Base-by-base conservation (phyloP, 768 basidiomycete species). In the Mycena olivaceomarginata region DNA sequence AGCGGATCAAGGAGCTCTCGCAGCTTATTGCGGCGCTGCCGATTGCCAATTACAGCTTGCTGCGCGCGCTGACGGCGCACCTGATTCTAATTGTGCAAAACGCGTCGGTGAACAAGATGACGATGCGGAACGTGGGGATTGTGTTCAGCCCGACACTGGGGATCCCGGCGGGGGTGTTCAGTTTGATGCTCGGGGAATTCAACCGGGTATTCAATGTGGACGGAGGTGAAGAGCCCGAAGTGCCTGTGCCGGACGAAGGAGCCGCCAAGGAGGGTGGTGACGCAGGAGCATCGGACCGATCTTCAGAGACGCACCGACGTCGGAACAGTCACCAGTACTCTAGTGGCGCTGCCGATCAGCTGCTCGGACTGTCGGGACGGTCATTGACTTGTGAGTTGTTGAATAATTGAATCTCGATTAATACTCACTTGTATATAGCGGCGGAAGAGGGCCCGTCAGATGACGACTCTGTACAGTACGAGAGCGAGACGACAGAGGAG, bases 61-160 rank as follows among this genome's bases (percentile, higher is more conserved):
- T 99, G 74, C 95, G 98, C 48, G 98, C 98, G 18, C 90, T 99
- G 72, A 98, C 95, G 2, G 97, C 98, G 37, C 98, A 99, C 85
- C 89, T 99, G 76, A 98, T 99, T 80, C 89, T 97, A 59, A 95
- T 99, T 81, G 97, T 99, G 60, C 94, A 97, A 85, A 97, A 99
- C 83, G 92, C 97, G 20, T 81, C 90, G 57, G 87, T 95, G 74
- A 98, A 98, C 92, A 99, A 98, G 89, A 99, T 99, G 98, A 98
- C 95, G 56, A 94, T 99, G 92, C 93, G 98, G 62, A 99, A 99
- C 84, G 97, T 99, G 39, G 98, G 98, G 20, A 99, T 99, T 76
- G 98, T 99, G 31, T 99, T 99, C 87, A 98, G 97, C 79, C 98
- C 98, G 2, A 99, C 98, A 0, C 89, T 99, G 15, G 97, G 97